phyloP scores from a whole-genome alignment of 2,329 filamentous ascomycete species.

The Phyllosticta citribraziliensis region DNA sequence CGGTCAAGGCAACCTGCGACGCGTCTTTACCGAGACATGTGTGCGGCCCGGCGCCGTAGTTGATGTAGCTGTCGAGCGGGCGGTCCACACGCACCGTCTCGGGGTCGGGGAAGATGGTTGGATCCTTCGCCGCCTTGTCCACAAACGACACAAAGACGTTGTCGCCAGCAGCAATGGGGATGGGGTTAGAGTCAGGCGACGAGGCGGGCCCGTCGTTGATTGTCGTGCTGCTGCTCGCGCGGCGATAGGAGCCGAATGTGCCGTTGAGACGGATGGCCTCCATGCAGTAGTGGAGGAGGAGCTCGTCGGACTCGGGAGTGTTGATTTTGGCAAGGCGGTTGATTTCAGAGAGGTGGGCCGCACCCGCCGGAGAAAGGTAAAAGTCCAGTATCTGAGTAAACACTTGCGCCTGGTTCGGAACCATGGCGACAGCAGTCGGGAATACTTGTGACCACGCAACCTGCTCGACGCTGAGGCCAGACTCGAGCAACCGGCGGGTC shows the following conservation, averaged over 20 bases:
- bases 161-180: constrained; percentile 46
- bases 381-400: constrained; percentile 67
- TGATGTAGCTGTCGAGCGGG: constrained; percentile 54
- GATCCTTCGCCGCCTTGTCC: constrained; percentile 18
- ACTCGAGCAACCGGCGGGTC: constrained; percentile 54
- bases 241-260: constrained; percentile 51
- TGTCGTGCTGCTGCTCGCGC: constrained; percentile 38
- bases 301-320: constrained; percentile 48
- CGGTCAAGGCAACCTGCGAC: constrained; percentile 52
- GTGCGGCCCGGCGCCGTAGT: constrained; percentile 54
- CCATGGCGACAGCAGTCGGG: constrained; percentile 55
- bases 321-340: constrained; percentile 49
- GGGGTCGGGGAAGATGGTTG: constrained; percentile 50
- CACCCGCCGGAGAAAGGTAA: constrained; percentile 45
- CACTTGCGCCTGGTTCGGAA: constrained; percentile 62
- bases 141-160: constrained; percentile 57
- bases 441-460: constrained; percentile 63
- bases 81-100: constrained; percentile 53
- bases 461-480: constrained; percentile 52
- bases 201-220: constrained; percentile 41
- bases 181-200: constrained; percentile 13
- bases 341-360: constrained; percentile 48
- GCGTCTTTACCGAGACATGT: constrained; percentile 52
- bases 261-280: constrained; percentile 63
- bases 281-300: constrained; percentile 59